Evolutionary conservation across 2,329 filamentous ascomycete species (phyloP), one percentile per base, ranked within the genome.

Genomic region (Colletotrichum tamarilloi): DNA sequence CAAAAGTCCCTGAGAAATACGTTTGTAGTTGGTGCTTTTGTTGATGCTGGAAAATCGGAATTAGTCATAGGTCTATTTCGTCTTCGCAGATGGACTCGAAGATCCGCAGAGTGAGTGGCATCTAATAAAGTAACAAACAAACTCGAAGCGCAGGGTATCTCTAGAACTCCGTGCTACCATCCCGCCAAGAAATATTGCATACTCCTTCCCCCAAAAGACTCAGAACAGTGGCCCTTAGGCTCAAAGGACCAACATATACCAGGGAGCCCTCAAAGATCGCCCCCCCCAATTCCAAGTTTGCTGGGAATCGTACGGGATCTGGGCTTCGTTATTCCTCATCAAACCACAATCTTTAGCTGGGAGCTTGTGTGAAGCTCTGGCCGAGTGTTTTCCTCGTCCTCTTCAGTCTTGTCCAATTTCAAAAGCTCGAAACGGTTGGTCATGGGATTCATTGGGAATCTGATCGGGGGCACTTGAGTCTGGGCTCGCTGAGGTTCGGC

Each of bases 391-490:
- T 79, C 75, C 12, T 80, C 77, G n/a, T 82, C 79, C 2, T 81
- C 80, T 3, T 84, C 82, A 7, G 81, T 79, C 22, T 82, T 85
- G 62, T 89, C 87, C 16, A 90, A 77, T 56, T 86, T 85, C 12
- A 94, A 84, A 69, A 92, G 78, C 62, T 89, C 84, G 79, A 93
- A 94, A 6, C 91, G 89, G 77, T 94, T 94, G 67, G 85, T 79
- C 67, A 85, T 79, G 16, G 84, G 78, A 57, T 81, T 80, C 58
- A 81, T 78, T 1, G 64, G 30, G 76, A 82, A 85, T 72, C 83
- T 85, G n/a, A 79, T 74, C 14, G 76, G 74, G 12, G 77, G 62
- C 24, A 75, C 76, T 24, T 80, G 78, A 52, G 77, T 80, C 24
- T 75, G 78, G 26, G 74, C 75, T 65, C 71, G 80, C 69, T 72